Evolutionary conservation across 257 asterid species (phyloP).

Genomic region (Sherardia arvensis): DNA sequence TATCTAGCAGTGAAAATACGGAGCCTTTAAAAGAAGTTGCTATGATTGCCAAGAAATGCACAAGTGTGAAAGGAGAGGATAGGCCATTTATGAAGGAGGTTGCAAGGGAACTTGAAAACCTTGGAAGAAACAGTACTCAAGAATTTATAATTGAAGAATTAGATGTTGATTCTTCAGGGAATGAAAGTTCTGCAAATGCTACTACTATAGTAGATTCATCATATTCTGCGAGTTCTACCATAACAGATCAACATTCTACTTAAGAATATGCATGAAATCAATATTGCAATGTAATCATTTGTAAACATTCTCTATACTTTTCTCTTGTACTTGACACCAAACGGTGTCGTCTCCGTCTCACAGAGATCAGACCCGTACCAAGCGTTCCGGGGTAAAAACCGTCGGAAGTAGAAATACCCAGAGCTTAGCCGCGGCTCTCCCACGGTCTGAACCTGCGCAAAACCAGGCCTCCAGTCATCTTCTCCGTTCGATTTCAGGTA

Average conservation of each 20-base stretch:
- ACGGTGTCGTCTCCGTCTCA: conserved; percentile 29
- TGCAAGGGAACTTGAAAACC: neutral
- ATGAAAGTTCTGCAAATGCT: neutral
- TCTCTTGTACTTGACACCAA: conserved; percentile 28
- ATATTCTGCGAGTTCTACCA: neutral
- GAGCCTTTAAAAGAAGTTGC: conserved; percentile 11
- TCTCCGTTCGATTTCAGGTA: conserved; percentile 29
- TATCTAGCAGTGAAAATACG: conserved; percentile 9
- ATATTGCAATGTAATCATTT: too few species aligned
- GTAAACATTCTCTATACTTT: too few species aligned
- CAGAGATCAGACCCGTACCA: conserved; percentile 39
- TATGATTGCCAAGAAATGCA: conserved; percentile 21
- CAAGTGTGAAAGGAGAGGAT: conserved; percentile 27
- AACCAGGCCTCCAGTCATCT: conserved; percentile 45
- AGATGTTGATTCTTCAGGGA: neutral
- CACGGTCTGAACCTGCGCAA: conserved; percentile 20
- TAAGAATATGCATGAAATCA: too few species aligned
- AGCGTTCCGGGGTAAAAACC: conserved; percentile 37
- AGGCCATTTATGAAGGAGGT: neutral
- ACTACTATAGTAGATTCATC: neutral
- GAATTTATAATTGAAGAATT: neutral
- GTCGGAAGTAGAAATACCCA: conserved; percentile 28
- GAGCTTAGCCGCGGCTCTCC: conserved; percentile 27
- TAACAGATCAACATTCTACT: neutral
- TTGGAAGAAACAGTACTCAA: neutral